A percentile compares a stretch with the other conserved stretches of the same genome.
phyloP scores from a whole-genome alignment of 2,329 filamentous ascomycete genomes.

The Colletotrichum truncatum region DNA sequence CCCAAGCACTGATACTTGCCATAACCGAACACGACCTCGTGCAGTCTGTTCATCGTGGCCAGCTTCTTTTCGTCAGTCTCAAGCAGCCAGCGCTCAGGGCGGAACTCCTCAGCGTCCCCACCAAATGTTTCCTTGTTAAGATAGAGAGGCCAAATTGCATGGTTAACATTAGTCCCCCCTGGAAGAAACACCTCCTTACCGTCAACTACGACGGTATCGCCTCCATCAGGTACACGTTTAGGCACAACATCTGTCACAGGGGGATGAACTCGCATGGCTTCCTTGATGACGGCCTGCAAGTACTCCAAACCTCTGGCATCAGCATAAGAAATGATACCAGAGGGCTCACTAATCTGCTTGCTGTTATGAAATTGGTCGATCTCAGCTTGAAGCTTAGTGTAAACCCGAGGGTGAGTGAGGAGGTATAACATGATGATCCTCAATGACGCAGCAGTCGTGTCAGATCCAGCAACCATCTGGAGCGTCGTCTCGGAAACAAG shows the following conservation, averaged over 20 bases:
- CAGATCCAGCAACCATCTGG: conserved; percentile 43
- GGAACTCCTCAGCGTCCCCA: conserved; percentile 60
- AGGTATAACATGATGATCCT: conserved; percentile 60
- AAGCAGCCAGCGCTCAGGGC: conserved; percentile 69
- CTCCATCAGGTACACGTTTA: conserved; percentile 46
- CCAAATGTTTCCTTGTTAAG: conserved; percentile 65
- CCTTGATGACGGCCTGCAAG: conserved; percentile 66
- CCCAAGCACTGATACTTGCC: conserved; percentile 57
- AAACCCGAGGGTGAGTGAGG: conserved; percentile 56
- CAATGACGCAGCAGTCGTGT: conserved; percentile 45
- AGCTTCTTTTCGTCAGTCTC: conserved; percentile 39
- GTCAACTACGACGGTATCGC: conserved; percentile 35
- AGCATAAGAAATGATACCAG: conserved; percentile 45
- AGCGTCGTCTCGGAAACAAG: conserved; percentile 42
- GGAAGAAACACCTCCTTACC: conserved; percentile 40
- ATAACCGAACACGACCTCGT: conserved; percentile 55
- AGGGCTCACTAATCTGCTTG: conserved; percentile 21
- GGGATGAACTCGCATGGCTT: conserved; percentile 64
- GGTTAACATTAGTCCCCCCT: conserved; percentile 32
- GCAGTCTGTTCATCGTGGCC: conserved; percentile 44
- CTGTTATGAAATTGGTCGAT: conserved; percentile 45
- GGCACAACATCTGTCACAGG: conserved; percentile 49
- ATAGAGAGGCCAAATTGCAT: conserved; percentile 50
- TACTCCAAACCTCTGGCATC: conserved; percentile 60
- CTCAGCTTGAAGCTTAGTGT: conserved; percentile 56